phyloP scores from a whole-genome alignment of 2,329 filamentous ascomycete genomes.

The Colletotrichum coccodes region DNA sequence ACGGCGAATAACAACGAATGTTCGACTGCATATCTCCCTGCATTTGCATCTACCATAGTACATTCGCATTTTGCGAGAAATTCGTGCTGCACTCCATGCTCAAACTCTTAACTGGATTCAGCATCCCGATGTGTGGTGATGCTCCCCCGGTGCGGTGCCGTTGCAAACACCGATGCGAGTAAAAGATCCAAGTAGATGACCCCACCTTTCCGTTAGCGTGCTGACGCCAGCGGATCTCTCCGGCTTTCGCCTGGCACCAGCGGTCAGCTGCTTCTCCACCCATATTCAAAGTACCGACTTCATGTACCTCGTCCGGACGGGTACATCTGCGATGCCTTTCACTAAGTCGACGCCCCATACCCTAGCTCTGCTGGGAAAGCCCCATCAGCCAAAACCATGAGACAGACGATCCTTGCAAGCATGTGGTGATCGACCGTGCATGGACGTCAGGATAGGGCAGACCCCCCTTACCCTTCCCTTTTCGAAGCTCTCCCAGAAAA shows the following conservation, averaged over 20 bases:
- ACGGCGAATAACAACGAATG: not conserved
- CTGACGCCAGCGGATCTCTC: not conserved
- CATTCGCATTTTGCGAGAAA: not conserved
- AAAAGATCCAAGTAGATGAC: not conserved
- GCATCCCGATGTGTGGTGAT: not conserved
- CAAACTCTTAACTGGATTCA: not conserved
- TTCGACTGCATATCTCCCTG: too few relatives aligned
- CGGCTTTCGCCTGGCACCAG: conserved; percentile 16
- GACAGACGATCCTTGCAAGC: conserved; percentile 19
- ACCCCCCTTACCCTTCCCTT: not conserved
- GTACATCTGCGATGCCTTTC: not conserved
- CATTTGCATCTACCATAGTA: not conserved
- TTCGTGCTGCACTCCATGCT: not conserved
- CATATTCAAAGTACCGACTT: not conserved
- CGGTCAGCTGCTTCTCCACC: not conserved
- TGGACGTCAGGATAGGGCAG: conserved; percentile 7
- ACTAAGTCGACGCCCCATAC: not conserved
- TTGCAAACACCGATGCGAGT: not conserved
- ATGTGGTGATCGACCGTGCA: conserved; percentile 33
- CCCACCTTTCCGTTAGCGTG: not conserved
- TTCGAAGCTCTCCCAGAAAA: conserved; percentile 12
- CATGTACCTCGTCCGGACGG: not conserved
- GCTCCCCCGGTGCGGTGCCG: not conserved
- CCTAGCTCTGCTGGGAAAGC: not conserved
- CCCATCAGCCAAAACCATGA: conserved; percentile 24